Conservation (phyloP, 2,329 filamentous ascomycete species). For the Blastomyces parvus region DNA sequence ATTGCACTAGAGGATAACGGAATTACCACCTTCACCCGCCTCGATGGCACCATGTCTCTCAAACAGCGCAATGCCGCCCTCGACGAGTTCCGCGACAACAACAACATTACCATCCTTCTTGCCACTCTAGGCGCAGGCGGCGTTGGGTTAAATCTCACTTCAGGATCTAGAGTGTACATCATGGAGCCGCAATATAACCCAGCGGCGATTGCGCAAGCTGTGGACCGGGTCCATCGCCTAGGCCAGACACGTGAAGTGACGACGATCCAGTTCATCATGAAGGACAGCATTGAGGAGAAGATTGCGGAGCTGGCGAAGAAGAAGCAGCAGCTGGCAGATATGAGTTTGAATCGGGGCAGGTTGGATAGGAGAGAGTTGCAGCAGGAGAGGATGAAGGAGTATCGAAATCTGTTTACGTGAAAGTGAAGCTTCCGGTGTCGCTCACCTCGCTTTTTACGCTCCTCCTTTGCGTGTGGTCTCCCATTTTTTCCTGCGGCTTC, state of each 20-base stretch:
- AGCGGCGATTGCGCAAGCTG: constrained; percentile 83
- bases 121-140: constrained; percentile 90
- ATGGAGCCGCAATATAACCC: constrained; percentile 99
- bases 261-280: constrained; percentile 87
- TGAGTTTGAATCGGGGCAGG: constrained; percentile 67
- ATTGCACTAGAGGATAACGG: constrained; percentile 56
- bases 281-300: constrained; percentile 82
- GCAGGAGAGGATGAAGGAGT: constrained; percentile 54
- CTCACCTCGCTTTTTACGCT: background rate
- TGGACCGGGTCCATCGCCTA: constrained; percentile 84
- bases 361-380: constrained; percentile 52
- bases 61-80: constrained; percentile 64
- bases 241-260: constrained; percentile 81
- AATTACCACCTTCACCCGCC: constrained; percentile 57
- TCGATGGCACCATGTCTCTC: constrained; percentile 83
- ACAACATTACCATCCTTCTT: constrained; percentile 65
- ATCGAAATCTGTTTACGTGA: constrained; percentile 49
- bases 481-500: too few species aligned
- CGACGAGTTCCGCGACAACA: constrained; percentile 64
- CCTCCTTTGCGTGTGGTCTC: background rate
- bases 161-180: constrained; percentile 78
- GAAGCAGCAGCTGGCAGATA: constrained; percentile 81
- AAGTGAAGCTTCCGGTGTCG: background rate
- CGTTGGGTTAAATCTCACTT: constrained; percentile 80
- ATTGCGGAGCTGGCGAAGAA: constrained; percentile 83